Conservation (phyloP, 805 yeast genomes). For the Cyberlindnera samutprakarnensis region DNA sequence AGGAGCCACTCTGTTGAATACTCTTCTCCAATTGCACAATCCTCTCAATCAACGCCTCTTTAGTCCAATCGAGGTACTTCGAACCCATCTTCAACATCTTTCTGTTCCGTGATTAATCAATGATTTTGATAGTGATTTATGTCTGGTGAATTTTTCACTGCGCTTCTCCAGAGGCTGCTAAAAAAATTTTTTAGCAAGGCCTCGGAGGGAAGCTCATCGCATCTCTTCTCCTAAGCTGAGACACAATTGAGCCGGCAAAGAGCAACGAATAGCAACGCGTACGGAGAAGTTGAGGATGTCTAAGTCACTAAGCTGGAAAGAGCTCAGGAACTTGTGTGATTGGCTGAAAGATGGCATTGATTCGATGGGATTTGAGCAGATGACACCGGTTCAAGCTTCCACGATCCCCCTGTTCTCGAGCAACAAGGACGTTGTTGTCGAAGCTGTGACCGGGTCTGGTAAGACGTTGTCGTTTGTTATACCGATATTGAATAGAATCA, state of each 20-base stretch:
- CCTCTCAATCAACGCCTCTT: slow-evolving; percentile 51
- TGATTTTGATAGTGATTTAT: no score
- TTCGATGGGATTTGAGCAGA: slow-evolving; percentile 66
- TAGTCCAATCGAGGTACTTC: slow-evolving; percentile 55
- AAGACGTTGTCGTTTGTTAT: slow-evolving; percentile 86
- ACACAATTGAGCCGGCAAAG: not conserved
- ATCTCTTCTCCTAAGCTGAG: slow-evolving; percentile 1
- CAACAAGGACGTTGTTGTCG: slow-evolving; percentile 93
- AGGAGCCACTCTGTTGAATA: slow-evolving; percentile 6
- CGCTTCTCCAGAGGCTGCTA: no score
- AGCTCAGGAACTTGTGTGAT: slow-evolving; percentile 47
- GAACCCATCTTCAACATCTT: slow-evolving; percentile 1
- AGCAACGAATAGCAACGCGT: not conserved
- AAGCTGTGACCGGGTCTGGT: slow-evolving; percentile 98
- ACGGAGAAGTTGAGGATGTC: slow-evolving; percentile 11
- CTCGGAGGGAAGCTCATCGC: slow-evolving; percentile 3
- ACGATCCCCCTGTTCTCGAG: slow-evolving; percentile 78
- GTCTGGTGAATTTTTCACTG: no score
- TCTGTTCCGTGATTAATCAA: no score
- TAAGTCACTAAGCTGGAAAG: slow-evolving; percentile 56
- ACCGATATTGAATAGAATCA: slow-evolving; percentile 69
- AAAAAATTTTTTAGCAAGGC: not conserved
- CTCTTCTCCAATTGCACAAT: slow-evolving; percentile 47
- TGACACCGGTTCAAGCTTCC: slow-evolving; percentile 98
- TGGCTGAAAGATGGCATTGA: slow-evolving; percentile 65